Base-by-base conservation (phyloP, 805 yeast species). In the Candida parachauliodes region DNA sequence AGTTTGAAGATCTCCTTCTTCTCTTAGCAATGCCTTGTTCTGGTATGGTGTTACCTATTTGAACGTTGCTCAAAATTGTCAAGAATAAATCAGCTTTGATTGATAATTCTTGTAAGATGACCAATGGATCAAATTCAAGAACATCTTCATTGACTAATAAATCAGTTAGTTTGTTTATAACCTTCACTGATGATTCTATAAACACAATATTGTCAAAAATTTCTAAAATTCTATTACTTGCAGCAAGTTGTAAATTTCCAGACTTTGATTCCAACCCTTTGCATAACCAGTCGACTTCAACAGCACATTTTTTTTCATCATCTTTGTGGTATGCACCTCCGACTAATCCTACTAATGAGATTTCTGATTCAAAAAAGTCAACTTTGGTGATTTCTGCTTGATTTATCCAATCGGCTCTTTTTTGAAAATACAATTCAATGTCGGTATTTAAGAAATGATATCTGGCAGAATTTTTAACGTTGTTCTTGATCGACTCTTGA, bases 1-100 rank as follows among this genome's bases (percentile, higher is more conserved):
- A 72, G 21, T 87, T 79, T 1, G 93, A 81, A 1, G 93, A 81
- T 65, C 97, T 76, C 70, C 96, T 80, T 54, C 71, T 63, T 62
- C 96, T 77, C 59, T 87, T 86, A 11, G 88, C 79, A 16, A 79
- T 68, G 25, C 68, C 68, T 42, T 62, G 72, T 36, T 68, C 72
- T 3, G 75, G 74, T 6, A 65, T 49, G 32, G 61, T 59, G 8
- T 72, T 55, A 35, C 74, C 76, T 29, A 83, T 72, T 52, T 76
- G 81, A 43, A 79, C 79, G 19, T 74, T 74, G 22, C 72, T 68
- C 41, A 89, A 68, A 16, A 86, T 56, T 5, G 74, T 67, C 33
- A 77, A 73, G 52, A 88, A 79, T 16, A 81, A 54, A 1, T 72
- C 76, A 33, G 77, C 71, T 19, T 75, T 62, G 36, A 91, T 53